Evolutionary conservation across 257 asterid genomes (phyloP).

Genomic region (Salvia rosmarinus): DNA sequence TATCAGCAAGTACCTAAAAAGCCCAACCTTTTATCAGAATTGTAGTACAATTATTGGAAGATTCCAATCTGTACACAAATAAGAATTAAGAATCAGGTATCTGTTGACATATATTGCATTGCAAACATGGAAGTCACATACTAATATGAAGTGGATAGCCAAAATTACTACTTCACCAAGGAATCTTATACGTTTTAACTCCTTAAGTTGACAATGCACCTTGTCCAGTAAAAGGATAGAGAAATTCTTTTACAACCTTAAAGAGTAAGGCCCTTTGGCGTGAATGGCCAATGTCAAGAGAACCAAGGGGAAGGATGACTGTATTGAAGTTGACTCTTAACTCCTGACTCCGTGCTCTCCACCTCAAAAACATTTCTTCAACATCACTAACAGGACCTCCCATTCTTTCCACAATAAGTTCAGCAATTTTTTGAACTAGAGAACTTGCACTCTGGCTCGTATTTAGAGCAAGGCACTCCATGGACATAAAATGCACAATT

Average conservation of each 20-base stretch:
- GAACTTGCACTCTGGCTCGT: slow-evolving; percentile 48
- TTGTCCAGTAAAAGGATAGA: slow-evolving; percentile 12
- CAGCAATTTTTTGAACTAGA: slow-evolving; percentile 82
- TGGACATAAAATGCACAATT: slow-evolving; percentile 60
- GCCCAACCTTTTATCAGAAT: slow-evolving; percentile 31
- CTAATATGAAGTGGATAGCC: slow-evolving; percentile 3
- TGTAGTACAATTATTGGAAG: slow-evolving; percentile 12
- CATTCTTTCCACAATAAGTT: slow-evolving; percentile 83
- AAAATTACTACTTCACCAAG: background rate
- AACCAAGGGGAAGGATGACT: slow-evolving; percentile 84
- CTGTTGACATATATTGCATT: slow-evolving; percentile 6
- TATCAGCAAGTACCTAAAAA: slow-evolving; percentile 95
- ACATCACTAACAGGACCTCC: slow-evolving; percentile 97
- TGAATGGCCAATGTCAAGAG: slow-evolving; percentile 92
- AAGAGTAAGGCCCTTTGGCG: slow-evolving; percentile 99
- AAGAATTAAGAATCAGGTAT: slow-evolving; percentile 15
- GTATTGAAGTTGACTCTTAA: slow-evolving; percentile 58
- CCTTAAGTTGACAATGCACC: slow-evolving; percentile 10
- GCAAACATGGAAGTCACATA: slow-evolving; percentile 4
- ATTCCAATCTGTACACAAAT: background rate
- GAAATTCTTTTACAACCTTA: slow-evolving; percentile 64
- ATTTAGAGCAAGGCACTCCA: slow-evolving; percentile 55
- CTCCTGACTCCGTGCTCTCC: slow-evolving; percentile 78
- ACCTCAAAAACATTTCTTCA: slow-evolving; percentile 83
- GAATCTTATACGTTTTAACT: slow-evolving; percentile 10